Evolutionary conservation across 2,329 filamentous ascomycete genomes (phyloP), one percentile per base, ranked within the genome.

Genomic region (Fusarium penzigii): DNA sequence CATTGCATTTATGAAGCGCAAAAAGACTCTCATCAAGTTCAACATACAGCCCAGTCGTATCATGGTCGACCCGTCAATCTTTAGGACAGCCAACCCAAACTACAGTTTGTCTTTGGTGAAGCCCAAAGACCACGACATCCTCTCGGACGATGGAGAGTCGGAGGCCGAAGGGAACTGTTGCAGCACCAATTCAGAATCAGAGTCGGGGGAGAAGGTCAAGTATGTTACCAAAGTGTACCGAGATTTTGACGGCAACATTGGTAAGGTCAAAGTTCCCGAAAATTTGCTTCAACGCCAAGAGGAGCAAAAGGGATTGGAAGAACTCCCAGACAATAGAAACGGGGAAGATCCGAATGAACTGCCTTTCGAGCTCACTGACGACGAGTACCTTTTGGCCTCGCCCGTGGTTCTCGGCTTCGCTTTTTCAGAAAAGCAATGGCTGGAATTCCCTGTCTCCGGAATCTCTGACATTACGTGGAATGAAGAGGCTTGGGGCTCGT

Each of bases 381-480:
- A 95, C 56, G 89, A 96, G 61, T 87, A 94, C 20, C 76, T 96
- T 6, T 87, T 95, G 44, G 86, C 91, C 2, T 93, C 89, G 2
- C 88, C 92, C 0, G 86, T 95, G 1, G 89, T 96, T 1, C 80
- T 95, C 2, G 92, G 92, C 0, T 96, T 96, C 63, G 84, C 90
- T 1, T 95, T 96, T 68, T 85, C 84, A 1, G 90, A 96, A 71
- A 96, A 96, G 72, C 78, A 90, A 10, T 97, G 92, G 92, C 81
- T 96, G 1, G 90, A 96, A 68, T 91, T 96, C 63, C 86, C 85
- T 0, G 86, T 97, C 17, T 89, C 88, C 0, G 86, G 87, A 1
- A 81, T 96, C 56, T 82, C 83, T 42, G 88, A 95, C 5, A 93
- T 96, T 56, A 80, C 85, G 36, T 96, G 89, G 89, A 93, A 96